Evolutionary conservation across 2,329 filamentous ascomycete genomes (phyloP).

Genomic region (Alternaria solani): DNA sequence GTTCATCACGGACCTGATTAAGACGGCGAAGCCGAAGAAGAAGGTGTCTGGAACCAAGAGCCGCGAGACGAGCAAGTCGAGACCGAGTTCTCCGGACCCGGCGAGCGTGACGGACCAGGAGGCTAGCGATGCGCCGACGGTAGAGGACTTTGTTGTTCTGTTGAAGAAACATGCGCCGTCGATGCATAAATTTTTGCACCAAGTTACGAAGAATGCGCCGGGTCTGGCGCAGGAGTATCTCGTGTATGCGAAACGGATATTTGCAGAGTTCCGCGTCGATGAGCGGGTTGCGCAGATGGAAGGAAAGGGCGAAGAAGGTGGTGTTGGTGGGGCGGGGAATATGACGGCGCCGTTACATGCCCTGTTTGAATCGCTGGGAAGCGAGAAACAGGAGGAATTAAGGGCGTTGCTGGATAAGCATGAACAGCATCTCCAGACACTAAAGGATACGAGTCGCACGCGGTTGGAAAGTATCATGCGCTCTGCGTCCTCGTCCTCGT

Average conservation of each 20-base stretch:
- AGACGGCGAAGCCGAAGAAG: slow-evolving; percentile 55
- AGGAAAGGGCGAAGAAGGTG: slow-evolving; percentile 21
- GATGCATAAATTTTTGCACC: slow-evolving; percentile 75
- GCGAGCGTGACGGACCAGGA: slow-evolving; percentile 35
- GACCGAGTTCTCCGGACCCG: slow-evolving; percentile 31
- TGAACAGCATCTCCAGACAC: slow-evolving; percentile 62
- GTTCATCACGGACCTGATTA: slow-evolving; percentile 77
- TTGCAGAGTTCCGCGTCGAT: slow-evolving; percentile 63
- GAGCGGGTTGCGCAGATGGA: slow-evolving; percentile 24
- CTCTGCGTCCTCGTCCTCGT: slow-evolving; percentile 6
- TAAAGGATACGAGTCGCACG: slow-evolving; percentile 33
- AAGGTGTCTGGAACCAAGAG: slow-evolving; percentile 31
- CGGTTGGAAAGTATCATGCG: slow-evolving; percentile 66
- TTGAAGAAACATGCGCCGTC: slow-evolving; percentile 70
- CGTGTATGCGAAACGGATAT: slow-evolving; percentile 66
- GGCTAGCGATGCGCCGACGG: slow-evolving; percentile 58
- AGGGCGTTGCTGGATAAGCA: slow-evolving; percentile 66
- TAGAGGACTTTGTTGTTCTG: slow-evolving; percentile 75
- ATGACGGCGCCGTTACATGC: slow-evolving; percentile 54
- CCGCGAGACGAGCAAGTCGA: slow-evolving; percentile 31
- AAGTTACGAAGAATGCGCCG: slow-evolving; percentile 72
- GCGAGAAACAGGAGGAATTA: slow-evolving; percentile 57
- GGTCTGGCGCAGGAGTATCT: slow-evolving; percentile 69
- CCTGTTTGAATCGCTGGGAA: slow-evolving; percentile 58
- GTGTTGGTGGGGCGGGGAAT: slow-evolving; percentile 49